Evolutionary conservation across 169 alveolate species (phyloP).

Genomic region (Plasmodium yoelii): DNA sequence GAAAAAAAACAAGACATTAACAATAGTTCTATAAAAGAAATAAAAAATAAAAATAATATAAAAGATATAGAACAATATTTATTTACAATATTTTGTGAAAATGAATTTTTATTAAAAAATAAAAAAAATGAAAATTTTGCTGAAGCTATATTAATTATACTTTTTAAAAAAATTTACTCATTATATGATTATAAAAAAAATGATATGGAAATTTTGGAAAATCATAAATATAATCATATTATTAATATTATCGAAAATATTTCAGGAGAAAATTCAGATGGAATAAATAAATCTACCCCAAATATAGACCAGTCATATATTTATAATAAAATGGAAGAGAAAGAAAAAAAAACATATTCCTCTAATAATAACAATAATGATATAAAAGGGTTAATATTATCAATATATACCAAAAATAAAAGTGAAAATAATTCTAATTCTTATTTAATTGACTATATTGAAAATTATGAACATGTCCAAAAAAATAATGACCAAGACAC

Average conservation of each 20-base stretch:
- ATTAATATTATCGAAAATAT: constrained; percentile 36
- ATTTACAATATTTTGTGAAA: constrained; percentile 28
- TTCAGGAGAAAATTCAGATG: constrained; percentile 1
- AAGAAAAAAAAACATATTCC: background rate
- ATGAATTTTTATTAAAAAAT: constrained; percentile 32
- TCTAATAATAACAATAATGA: constrained; percentile 1
- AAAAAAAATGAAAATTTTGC: constrained; percentile 26
- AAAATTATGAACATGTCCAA: constrained; percentile 27
- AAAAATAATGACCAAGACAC: background rate
- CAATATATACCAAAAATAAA: background rate
- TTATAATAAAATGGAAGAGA: constrained; percentile 16
- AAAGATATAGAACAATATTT: constrained; percentile 33
- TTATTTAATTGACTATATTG: constrained; percentile 47
- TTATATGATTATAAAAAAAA: background rate
- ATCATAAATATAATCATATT: constrained; percentile 36
- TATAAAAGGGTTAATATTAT: constrained; percentile 11
- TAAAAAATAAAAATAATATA: constrained; percentile 57
- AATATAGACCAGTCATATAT: constrained; percentile 6
- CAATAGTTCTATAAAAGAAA: constrained; percentile 18
- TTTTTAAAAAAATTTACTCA: constrained; percentile 27
- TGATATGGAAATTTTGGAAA: constrained; percentile 3
- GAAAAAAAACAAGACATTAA: constrained; percentile 38
- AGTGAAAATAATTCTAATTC: constrained; percentile 17
- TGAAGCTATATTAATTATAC: constrained; percentile 48
- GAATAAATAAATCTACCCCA: background rate